A percentile compares a stretch with the other conserved stretches of the same genome.
Conservation (phyloP, 352 stramenopile species). For the Globisporangium acanthophoron region DNA sequence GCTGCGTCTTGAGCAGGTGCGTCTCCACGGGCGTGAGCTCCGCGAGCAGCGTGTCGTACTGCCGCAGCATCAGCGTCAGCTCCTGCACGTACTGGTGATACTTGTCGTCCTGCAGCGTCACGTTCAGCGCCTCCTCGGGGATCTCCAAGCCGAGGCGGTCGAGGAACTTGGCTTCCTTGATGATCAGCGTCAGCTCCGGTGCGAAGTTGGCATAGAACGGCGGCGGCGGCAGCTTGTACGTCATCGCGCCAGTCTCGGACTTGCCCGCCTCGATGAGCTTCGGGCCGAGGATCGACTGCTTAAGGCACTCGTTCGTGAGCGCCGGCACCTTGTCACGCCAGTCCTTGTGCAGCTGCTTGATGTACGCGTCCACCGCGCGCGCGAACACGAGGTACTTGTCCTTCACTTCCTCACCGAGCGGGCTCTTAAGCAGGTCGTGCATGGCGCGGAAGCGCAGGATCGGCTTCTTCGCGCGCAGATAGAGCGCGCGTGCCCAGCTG, state of each 20-base stretch:
- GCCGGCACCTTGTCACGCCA: constrained; percentile 88
- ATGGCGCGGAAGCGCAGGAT: constrained; percentile 93
- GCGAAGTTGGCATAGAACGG: constrained; percentile 94
- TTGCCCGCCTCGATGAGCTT: constrained; percentile 74
- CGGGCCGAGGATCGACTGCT: constrained; percentile 90
- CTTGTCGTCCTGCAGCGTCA: constrained; percentile 95
- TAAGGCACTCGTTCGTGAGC: constrained; percentile 91
- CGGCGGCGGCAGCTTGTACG: constrained; percentile 82
- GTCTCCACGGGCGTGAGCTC: constrained; percentile 88
- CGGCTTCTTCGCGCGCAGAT: constrained; percentile 91
- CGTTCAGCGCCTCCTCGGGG: constrained; percentile 92
- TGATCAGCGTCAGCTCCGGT: constrained; percentile 91
- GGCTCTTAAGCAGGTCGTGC: constrained; percentile 90
- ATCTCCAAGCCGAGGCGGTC: constrained; percentile 94
- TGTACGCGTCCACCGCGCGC: constrained; percentile 89
- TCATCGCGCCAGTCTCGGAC: constrained; percentile 64
- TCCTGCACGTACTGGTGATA: constrained; percentile 94
- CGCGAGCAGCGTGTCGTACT: constrained; percentile 85
- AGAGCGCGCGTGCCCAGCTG: constrained; percentile 78
- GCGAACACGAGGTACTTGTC: constrained; percentile 94
- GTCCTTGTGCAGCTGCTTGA: constrained; percentile 89
- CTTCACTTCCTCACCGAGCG: constrained; percentile 91
- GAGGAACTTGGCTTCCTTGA: constrained; percentile 95
- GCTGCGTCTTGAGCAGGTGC: constrained; percentile 83
- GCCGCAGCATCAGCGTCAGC: constrained; percentile 87